Percentiles rank a stretch among this genome's conserved stretches.
phyloP scores from a whole-genome alignment of 768 basidiomycete species.

The Lyophyllum decastes region DNA sequence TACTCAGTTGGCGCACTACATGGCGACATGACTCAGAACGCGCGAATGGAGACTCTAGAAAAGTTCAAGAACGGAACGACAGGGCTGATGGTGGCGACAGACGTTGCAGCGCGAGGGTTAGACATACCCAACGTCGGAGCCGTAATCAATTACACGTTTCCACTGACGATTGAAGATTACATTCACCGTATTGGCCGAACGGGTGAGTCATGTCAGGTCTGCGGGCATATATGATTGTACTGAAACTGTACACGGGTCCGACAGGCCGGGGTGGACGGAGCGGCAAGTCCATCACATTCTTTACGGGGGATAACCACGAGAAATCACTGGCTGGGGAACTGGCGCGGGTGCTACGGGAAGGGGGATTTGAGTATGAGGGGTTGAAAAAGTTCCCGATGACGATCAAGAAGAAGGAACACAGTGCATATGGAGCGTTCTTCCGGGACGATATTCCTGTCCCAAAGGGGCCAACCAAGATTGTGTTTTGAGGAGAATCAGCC shows the following conservation, averaged over 20 bases:
- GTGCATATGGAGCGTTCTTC: conserved; percentile 88
- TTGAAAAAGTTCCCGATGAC: conserved; percentile 92
- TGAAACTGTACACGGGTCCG: background rate
- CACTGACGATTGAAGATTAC: conserved; percentile 92
- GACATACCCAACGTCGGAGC: conserved; percentile 96
- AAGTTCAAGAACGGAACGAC: conserved; percentile 82
- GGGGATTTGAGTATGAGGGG: conserved; percentile 75
- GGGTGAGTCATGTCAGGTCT: conserved; percentile 44
- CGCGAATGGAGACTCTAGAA: conserved; percentile 83
- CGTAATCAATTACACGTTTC: conserved; percentile 98
- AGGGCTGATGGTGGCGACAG: conserved; percentile 89
- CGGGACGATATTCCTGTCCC: conserved; percentile 64
- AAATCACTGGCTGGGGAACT: conserved; percentile 88
- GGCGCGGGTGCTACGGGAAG: conserved; percentile 86
- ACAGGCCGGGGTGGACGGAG: conserved; percentile 85
- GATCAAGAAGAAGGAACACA: conserved; percentile 94
- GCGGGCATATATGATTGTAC: conserved; percentile 19
- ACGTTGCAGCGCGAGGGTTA: conserved; percentile 94
- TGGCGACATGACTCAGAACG: conserved; percentile 87
- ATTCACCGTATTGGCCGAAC: conserved; percentile 90
- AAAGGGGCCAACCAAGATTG: conserved; percentile 74
- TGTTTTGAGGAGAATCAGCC: conserved; percentile 45
- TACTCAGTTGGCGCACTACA: conserved; percentile 84
- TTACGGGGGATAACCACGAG: conserved; percentile 90
- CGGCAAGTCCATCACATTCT: conserved; percentile 95